phyloP scores from a whole-genome alignment of 176 grass and related monocot genomes.

The Juncus effusus region DNA sequence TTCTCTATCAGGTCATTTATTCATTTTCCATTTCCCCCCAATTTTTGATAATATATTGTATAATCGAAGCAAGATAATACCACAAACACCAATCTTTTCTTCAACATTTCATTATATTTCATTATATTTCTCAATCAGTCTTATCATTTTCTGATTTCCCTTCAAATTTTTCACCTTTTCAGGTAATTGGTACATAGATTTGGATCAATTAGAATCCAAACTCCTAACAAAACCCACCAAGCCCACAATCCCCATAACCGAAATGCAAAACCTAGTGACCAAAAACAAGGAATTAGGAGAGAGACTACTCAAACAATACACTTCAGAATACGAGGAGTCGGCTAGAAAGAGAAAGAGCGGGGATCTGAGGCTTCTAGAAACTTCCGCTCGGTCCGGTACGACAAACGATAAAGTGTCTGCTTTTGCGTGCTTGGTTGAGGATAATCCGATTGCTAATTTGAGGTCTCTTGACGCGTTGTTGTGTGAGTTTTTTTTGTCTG shows the following conservation, averaged over 20 bases:
- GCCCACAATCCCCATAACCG: constrained; percentile 30
- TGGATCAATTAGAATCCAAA: constrained; percentile 54
- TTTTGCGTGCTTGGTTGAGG: constrained; percentile 81
- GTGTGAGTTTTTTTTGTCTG: constrained; percentile 72
- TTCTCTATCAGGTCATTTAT: constrained; percentile 10
- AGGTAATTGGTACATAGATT: constrained; percentile 65
- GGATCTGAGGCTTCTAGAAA: constrained; percentile 74
- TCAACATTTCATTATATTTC: no score
- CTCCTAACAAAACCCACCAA: constrained; percentile 39
- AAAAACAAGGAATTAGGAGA: constrained; percentile 61
- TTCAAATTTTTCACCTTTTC: constrained; percentile 36
- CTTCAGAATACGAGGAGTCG: constrained; percentile 48
- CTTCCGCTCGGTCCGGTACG: constrained; percentile 75
- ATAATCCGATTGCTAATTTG: constrained; percentile 89
- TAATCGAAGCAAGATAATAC: no score
- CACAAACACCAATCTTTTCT: no score
- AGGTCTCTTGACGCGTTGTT: constrained; percentile 80
- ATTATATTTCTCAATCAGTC: no score
- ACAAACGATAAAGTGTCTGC: constrained; percentile 88
- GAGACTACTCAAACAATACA: constrained; percentile 70
- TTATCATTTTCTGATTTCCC: no score
- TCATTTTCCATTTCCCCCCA: no score
- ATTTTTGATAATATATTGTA: no score
- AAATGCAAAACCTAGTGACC: constrained; percentile 53
- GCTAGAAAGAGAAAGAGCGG: constrained; percentile 46